These are phyloP conservation scores for Avena atlantica DNA, from an alignment of 176 grass and related monocot species.

Conservation along the genomic window DNA sequence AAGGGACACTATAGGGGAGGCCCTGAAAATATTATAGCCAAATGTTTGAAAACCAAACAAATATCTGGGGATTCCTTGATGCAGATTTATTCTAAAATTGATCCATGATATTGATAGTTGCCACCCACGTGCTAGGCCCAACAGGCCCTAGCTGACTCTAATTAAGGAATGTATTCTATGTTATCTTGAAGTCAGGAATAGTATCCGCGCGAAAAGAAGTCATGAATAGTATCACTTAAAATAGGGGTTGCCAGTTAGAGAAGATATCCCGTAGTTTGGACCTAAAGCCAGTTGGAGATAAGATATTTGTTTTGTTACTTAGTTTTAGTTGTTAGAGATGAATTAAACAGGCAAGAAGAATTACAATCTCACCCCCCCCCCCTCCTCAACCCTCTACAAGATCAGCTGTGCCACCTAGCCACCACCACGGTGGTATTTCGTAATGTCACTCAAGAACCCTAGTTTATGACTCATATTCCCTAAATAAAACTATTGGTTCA, in stretches of 20 bases:
- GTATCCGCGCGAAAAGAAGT: background rate
- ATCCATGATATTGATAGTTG: slow-evolving; percentile 14
- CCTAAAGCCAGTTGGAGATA: background rate
- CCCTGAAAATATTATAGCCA: background rate
- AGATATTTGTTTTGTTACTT: background rate
- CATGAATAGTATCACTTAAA: background rate
- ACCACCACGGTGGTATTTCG: too few species aligned
- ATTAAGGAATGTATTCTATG: background rate
- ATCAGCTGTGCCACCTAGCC: too few species aligned
- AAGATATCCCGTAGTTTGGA: background rate
- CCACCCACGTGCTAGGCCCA: background rate
- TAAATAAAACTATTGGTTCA: too few species aligned
- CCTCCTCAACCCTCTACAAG: too few species aligned
- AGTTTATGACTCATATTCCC: too few species aligned
- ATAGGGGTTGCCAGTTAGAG: background rate
- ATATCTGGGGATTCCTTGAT: slow-evolving; percentile 20
- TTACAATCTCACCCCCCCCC: too few species aligned
- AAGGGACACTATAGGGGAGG: background rate
- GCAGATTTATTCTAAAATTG: slow-evolving; percentile 1
- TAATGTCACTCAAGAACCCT: too few species aligned
- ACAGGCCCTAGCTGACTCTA: background rate
- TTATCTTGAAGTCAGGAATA: background rate
- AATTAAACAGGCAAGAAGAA: background rate
- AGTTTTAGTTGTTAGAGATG: background rate
- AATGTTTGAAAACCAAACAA: slow-evolving; percentile 26